Conservation (phyloP, 148 eudicot genomes). For the Persicaria tinctoria region DNA sequence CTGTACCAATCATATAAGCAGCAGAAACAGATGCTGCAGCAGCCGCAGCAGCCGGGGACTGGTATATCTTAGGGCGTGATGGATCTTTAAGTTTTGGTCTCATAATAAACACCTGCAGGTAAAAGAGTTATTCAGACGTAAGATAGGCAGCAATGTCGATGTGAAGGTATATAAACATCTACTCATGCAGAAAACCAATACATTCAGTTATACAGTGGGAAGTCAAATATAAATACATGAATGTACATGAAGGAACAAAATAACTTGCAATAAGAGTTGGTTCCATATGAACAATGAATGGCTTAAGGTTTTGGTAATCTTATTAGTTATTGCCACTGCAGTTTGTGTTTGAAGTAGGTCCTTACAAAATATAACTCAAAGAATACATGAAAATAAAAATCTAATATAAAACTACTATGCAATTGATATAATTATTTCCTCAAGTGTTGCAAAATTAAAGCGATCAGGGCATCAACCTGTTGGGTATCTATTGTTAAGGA, state of each 20-base stretch:
- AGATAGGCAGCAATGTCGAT: not conserved
- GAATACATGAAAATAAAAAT: not conserved
- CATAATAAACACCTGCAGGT: slow-evolving; percentile 63
- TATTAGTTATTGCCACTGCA: not conserved
- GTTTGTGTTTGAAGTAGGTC: not conserved
- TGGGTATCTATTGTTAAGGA: not conserved
- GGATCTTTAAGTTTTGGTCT: slow-evolving; percentile 69
- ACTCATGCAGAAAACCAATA: not conserved
- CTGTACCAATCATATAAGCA: slow-evolving; percentile 64
- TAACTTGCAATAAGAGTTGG: not conserved
- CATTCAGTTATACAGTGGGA: not conserved
- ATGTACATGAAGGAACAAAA: not conserved
- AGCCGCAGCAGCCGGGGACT: slow-evolving; percentile 94
- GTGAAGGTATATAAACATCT: not conserved
- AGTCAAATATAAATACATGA: not conserved
- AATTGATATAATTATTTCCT: not conserved
- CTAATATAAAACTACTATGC: not conserved
- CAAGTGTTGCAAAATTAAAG: not conserved
- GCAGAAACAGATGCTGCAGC: slow-evolving; percentile 98
- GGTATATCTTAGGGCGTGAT: slow-evolving; percentile 63
- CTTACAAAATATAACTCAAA: not conserved
- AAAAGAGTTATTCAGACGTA: not conserved
- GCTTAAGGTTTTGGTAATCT: not conserved
- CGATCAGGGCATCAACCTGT: not conserved
- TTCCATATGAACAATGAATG: not conserved